Base-by-base conservation (phyloP, 2,329 filamentous ascomycete genomes). In the Neofusicoccum ribis region DNA sequence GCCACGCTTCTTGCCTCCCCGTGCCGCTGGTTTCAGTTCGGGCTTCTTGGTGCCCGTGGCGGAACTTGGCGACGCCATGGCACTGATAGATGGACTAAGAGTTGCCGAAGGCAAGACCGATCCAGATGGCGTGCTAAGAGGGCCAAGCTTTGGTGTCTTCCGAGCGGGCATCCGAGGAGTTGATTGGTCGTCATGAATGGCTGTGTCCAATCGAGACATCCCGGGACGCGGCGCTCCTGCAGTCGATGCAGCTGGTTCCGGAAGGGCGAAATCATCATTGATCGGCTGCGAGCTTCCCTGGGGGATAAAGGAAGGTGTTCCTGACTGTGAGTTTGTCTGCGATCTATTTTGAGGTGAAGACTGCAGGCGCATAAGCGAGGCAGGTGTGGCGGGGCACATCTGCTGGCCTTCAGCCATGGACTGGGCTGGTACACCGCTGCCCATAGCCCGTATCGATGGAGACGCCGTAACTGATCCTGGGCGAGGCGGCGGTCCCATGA, bases 331-430 rank as follows among this genome's bases (percentile, higher is more conserved):
- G 5, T 9, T 39, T 17, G 58, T n/a, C 3, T 39, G 58, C n/a
- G 50, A 56, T 23, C 27, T 47, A 15, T 60, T 60, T 23, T 64
- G n/a, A 8, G 76, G 74, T 8, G 76, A 77, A 20, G 76, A 73
- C n/a, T 78, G 73, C 23, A 80, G 73, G 46, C 78, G 77, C 91
- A 97, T 97, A 66, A 97, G 79, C 6, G 93, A 96, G 8, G 93
- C 92, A 0, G 93, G 93, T 0, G 93, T 96, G 1, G 92, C 93
- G 11, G 61, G 78, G 17, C 73, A 73, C 71, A 69, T 36, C 12
- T 56, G 11, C 44, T 54, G 43, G 3, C 50, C 66, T 54, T 54
- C 39, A 65, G 61, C 8, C 15, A 27, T 17, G 27, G 49, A 15
- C 36, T 39, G 37, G 86, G 70, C 79, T 73, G 73, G 43, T 68